phyloP scores from a whole-genome alignment of 2,329 filamentous ascomycete species.

The Cylindrodendrum hubeiense region DNA sequence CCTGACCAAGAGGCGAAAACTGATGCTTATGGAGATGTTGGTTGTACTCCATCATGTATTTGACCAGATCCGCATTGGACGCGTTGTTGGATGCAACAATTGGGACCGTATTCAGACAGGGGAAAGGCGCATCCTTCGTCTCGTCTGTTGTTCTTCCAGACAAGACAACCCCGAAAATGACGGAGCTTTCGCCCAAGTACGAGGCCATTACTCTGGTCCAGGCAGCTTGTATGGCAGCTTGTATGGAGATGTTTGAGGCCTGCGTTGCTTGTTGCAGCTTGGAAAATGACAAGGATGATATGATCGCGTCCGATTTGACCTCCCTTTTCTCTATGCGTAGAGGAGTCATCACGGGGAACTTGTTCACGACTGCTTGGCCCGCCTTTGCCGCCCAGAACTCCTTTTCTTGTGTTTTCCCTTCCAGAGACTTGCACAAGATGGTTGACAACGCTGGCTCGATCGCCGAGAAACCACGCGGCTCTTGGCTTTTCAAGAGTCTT shows the following conservation, averaged over 20 bases:
- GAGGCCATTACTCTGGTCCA: slow-evolving; percentile 82
- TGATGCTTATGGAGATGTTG: slow-evolving; percentile 76
- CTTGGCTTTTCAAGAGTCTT: slow-evolving; percentile 38
- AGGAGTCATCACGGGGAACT: slow-evolving; percentile 83
- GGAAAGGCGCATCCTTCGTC: slow-evolving; percentile 74
- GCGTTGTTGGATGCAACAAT: slow-evolving; percentile 69
- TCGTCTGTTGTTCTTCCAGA: slow-evolving; percentile 77
- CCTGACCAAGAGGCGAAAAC: slow-evolving; percentile 75
- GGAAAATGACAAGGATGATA: slow-evolving; percentile 54
- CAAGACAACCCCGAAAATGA: slow-evolving; percentile 84
- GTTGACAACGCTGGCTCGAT: slow-evolving; percentile 55
- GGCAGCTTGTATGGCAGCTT: slow-evolving; percentile 80
- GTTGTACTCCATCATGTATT: slow-evolving; percentile 75
- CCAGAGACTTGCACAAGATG: slow-evolving; percentile 53
- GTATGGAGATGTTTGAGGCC: slow-evolving; percentile 75
- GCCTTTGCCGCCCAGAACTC: slow-evolving; percentile 74
- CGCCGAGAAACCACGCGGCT: slow-evolving; percentile 19
- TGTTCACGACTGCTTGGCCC: slow-evolving; percentile 68
- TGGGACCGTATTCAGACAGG: slow-evolving; percentile 86
- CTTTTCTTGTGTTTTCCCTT: slow-evolving; percentile 51
- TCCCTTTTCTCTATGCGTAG: slow-evolving; percentile 55
- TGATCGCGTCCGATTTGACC: slow-evolving; percentile 49
- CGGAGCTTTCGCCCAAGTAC: slow-evolving; percentile 79
- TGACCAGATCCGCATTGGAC: slow-evolving; percentile 69
- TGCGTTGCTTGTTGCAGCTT: slow-evolving; percentile 69